Evolutionary conservation across 2,329 filamentous ascomycete genomes (phyloP), one percentile per base, ranked within the genome.

Genomic region (Dryadomyces quercus-mongolicae): DNA sequence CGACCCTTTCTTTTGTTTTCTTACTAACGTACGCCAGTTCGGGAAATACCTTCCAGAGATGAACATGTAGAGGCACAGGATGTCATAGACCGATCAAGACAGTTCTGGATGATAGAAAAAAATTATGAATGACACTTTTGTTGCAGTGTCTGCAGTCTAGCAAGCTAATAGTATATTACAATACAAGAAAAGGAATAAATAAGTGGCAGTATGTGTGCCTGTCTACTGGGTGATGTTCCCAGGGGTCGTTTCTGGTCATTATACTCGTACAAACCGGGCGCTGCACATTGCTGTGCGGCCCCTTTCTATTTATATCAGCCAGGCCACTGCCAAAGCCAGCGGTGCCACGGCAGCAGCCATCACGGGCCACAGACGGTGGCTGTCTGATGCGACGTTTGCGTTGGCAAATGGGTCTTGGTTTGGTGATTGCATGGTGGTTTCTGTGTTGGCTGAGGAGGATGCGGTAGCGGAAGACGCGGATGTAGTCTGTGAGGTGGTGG

Each of bases 341-440:
- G 56, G 51, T 42, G 54, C 10, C 9, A 31, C 49, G 2, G 52
- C 49, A 2, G 36, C 16, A 0, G 25, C 13, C 21, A 45, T 15
- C n/a, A 25, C 47, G 1, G 15, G 40, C 56, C 51, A 52, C 7
- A 38, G 12, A 7, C 18, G 12, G 7, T 38, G 5, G 40, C 34
- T 44, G 25, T 42, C 36, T 9, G 49, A 5, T 1, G 49, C 45
- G 12, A 40, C 45, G 49, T 54, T 54, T 1, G 53, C 51, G 12
- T 56, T 56, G 21, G 55, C 56, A 51, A 61, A 61, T 2, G 60
- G 60, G 20, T 54, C 56, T 10, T 51, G 44, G 38, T 61, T 58
- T 1, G 56, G 59, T 5, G 60, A 59, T 43, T 59, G 53, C 2
- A 42, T 13, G 2, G 40, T 55, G 34, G 45, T 43, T 1, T 55